phyloP scores from a whole-genome alignment of 495 filamentous ascomycete species.

The Pseudoneurospora amorphoporcata region DNA sequence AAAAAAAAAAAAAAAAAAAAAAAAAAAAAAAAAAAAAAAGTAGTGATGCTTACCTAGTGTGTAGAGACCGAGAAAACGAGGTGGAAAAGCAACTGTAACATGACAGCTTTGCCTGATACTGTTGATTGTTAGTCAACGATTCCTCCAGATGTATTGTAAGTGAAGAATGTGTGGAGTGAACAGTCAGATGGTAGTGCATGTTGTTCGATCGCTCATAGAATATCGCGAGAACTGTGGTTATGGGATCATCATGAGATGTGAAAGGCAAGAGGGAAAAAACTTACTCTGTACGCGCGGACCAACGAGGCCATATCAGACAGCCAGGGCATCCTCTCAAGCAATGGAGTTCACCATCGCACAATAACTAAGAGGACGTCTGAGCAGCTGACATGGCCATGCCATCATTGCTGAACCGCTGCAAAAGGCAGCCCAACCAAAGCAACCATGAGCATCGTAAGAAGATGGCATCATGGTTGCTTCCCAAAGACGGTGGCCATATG shows the following conservation, averaged over 20 bases:
- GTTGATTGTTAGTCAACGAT: slow-evolving; percentile 11
- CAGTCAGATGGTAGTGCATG: slow-evolving; percentile 99
- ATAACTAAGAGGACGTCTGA: background rate
- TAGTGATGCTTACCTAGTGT: slow-evolving; percentile 13
- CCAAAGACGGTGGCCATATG: background rate
- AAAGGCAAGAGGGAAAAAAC: slow-evolving; percentile 3
- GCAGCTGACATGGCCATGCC: background rate
- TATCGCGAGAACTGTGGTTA: slow-evolving; percentile 52
- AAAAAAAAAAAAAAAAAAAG: background rate
- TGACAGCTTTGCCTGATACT: background rate
- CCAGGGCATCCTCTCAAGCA: background rate
- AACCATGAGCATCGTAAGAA: background rate
- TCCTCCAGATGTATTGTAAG: slow-evolving; percentile 8
- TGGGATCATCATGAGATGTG: slow-evolving; percentile 43
- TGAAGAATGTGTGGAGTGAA: slow-evolving; percentile 13
- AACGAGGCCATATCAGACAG: background rate
- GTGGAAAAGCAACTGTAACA: background rate
- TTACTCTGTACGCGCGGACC: slow-evolving; percentile 5
- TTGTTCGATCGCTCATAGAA: slow-evolving; percentile 84
- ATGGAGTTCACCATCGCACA: background rate
- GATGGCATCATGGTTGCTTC: background rate
- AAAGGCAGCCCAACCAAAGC: background rate
- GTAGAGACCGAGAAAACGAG: background rate
- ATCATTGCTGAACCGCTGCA: background rate
- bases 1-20: background rate